Evolutionary conservation across 2,329 filamentous ascomycete species (phyloP).

Genomic region (Trichoderma sp.): DNA sequence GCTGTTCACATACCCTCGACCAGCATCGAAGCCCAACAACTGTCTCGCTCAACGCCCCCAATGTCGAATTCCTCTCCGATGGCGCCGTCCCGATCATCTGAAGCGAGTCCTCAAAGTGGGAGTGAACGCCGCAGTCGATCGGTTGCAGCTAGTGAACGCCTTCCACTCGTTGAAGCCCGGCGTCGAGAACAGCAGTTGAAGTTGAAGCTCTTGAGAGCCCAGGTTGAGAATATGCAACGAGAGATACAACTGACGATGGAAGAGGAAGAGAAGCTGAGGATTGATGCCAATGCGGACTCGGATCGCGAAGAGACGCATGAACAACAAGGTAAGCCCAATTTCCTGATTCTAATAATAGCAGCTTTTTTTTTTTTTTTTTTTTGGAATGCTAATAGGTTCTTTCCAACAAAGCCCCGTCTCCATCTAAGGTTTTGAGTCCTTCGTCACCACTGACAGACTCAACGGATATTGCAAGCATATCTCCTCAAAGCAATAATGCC

Average conservation of each 20-base stretch:
- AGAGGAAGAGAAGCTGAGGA: slow-evolving; percentile 39
- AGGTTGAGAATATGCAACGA: slow-evolving; percentile 51
- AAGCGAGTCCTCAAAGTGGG: slow-evolving; percentile 26
- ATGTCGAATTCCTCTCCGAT: slow-evolving; percentile 19
- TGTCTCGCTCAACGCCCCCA: slow-evolving; percentile 21
- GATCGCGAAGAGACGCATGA: slow-evolving; percentile 26
- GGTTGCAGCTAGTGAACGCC: slow-evolving; percentile 40
- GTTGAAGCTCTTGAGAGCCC: slow-evolving; percentile 48
- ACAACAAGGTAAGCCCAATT: slow-evolving; percentile 24
- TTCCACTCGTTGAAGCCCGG: slow-evolving; percentile 41
- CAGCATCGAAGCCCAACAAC: neutral
- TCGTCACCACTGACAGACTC: neutral
- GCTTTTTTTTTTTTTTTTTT: neutral
- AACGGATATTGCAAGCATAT: slow-evolving; percentile 21
- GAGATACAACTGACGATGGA: slow-evolving; percentile 47
- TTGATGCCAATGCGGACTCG: slow-evolving; percentile 32
- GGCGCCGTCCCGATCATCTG: slow-evolving; percentile 24
- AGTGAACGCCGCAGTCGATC: slow-evolving; percentile 34
- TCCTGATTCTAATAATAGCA: neutral
- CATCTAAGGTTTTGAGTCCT: neutral
- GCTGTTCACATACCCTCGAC: neutral
- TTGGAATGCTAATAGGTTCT: neutral
- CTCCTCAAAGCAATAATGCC: slow-evolving; percentile 6
- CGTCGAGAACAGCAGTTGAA: slow-evolving; percentile 47
- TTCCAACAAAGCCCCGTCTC: neutral